Base-by-base conservation (phyloP, 2,329 filamentous ascomycete genomes). In the Dactylella cylindrospora region DNA sequence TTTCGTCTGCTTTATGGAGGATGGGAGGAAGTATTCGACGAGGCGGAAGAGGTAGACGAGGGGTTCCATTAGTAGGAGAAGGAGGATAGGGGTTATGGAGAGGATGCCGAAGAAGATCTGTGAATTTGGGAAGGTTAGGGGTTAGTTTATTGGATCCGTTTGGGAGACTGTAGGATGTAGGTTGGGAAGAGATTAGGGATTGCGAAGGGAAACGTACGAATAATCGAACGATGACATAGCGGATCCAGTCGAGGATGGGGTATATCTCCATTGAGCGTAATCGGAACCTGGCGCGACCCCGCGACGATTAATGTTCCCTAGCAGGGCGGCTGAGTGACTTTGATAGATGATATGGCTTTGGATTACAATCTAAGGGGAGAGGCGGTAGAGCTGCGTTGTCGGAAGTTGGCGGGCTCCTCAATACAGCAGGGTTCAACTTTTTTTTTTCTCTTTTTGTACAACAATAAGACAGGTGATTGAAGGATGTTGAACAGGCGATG, bases 31-130 rank as follows among this genome's bases (percentile, higher is more conserved):
- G 25, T 50, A 43, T 50, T 41, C 41, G 35, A 54, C 20, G 17
- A 62, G 35, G 26, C 57, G 57, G 36, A 62, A 47, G 38, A 62
- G 39, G 49, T 54, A 54, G n/a, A 62, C 49, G n/a, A 62, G 38
- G 32, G 49, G 49, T 45, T 62, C 57, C 9, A 62, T 31, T 4
- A 62, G 49, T 35, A 62, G 25, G 22, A 62, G 49, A 3, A 62
- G 50, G 23, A 62, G 32, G 29, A 62, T 54, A 10, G 57, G 57
- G 1, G 47, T 36, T 35, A 62, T 45, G 36, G 43, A 44, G 26
- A 62, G 13, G 36, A 62, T 36, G 25, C 57, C 57, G 36, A 53
- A 49, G 13, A 33, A 39, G 26, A 62, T 50, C 57, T 62, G 17
- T 44, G 28, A 32, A 3, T 7, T 26, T 26, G 26, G 17, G 12